Conservation (phyloP, 148 eudicot genomes). For the Persicaria maculosa region DNA sequence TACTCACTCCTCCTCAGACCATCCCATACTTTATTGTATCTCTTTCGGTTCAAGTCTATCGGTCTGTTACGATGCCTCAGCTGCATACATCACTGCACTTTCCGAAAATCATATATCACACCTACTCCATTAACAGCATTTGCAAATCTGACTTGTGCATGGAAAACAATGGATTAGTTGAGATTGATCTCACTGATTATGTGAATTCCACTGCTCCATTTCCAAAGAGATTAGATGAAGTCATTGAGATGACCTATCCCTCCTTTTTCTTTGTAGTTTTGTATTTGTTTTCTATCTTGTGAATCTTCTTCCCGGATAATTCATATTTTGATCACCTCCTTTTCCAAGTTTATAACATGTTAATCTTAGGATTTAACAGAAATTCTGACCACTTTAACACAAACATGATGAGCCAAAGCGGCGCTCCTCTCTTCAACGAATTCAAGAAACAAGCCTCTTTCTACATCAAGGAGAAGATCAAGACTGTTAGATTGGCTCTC, state of each 20-base stretch:
- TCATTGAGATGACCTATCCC: not conserved
- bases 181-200: slow-evolving; percentile 14
- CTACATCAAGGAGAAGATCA: slow-evolving; percentile 91
- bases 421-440: slow-evolving; percentile 42
- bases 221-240: slow-evolving; percentile 5
- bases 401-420: slow-evolving; percentile 7
- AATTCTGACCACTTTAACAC: slow-evolving; percentile 20
- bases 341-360: slow-evolving; percentile 21
- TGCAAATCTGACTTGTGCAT: not conserved
- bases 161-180: slow-evolving; percentile 28
- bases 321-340: not conserved
- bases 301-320: not conserved
- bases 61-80: no score
- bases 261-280: slow-evolving; percentile 3
- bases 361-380: slow-evolving; percentile 33
- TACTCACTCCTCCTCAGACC: not conserved
- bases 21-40: no score
- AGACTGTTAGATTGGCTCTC: slow-evolving; percentile 81
- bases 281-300: slow-evolving; percentile 10
- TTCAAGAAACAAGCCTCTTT: slow-evolving; percentile 89
- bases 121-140: no score
- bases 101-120: no score
- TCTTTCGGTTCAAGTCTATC: no score
- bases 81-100: no score
- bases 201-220: slow-evolving; percentile 13